A percentile compares a stretch with the other conserved stretches of the same genome.
These are phyloP conservation scores for Fraxinus albicans DNA, from an alignment of 305 asterid species.

Conservation along the genomic window DNA sequence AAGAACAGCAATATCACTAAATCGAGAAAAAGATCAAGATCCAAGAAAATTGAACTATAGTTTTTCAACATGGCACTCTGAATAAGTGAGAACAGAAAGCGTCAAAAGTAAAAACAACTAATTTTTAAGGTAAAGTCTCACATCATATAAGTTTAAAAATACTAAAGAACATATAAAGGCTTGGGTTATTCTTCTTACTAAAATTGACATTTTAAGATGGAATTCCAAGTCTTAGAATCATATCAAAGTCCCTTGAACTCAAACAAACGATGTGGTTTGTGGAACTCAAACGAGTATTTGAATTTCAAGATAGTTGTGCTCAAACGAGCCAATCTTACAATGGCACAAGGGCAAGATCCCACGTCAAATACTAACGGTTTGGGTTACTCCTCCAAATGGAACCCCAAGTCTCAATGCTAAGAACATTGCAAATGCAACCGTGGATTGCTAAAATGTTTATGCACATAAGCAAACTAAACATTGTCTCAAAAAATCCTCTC, in stretches of 20 bases:
- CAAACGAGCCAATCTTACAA: not conserved
- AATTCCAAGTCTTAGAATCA: not conserved
- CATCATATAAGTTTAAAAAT: not conserved
- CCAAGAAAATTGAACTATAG: not conserved
- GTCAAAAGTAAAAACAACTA: not conserved
- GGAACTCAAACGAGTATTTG: not conserved
- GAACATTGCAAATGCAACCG: not conserved
- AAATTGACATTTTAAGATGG: not conserved
- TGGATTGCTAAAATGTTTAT: not conserved
- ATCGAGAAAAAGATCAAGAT: not conserved
- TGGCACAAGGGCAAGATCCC: not conserved
- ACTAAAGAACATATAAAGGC: not conserved
- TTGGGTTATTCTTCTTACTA: not conserved
- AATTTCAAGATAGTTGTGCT: not conserved
- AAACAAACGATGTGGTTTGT: not conserved
- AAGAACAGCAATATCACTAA: not conserved
- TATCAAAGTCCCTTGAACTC: not conserved
- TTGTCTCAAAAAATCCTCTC: not conserved
- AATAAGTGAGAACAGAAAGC: not conserved
- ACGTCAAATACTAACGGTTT: not conserved
- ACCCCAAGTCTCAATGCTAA: not conserved
- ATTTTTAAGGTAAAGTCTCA: not conserved
- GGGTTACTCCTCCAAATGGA: not conserved
- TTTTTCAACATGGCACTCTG: not conserved
- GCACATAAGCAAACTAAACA: not conserved